A percentile compares a stretch with the other conserved stretches of the same genome.
Conservation (phyloP, 306 rosid genomes). For the Citrullus mucosospermus region DNA sequence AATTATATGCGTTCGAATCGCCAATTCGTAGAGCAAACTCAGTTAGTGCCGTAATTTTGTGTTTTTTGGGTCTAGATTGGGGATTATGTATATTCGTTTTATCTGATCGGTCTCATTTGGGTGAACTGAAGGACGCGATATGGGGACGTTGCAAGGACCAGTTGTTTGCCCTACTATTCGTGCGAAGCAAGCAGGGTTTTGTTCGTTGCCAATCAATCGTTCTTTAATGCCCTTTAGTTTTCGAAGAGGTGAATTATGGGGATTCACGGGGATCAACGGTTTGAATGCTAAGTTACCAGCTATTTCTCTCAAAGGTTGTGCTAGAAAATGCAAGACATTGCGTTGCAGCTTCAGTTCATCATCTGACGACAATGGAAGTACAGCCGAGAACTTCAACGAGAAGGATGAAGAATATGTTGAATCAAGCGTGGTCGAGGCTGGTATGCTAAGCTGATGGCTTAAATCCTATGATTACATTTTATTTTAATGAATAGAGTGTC, state of each 20-base stretch:
- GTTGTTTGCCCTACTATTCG: slow-evolving; percentile 59
- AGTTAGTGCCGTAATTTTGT: background rate
- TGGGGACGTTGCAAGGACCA: slow-evolving; percentile 84
- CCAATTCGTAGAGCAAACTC: background rate
- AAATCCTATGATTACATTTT: background rate
- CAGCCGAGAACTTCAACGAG: slow-evolving; percentile 70
- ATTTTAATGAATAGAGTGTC: background rate
- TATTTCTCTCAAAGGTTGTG: slow-evolving; percentile 22
- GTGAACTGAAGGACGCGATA: slow-evolving; percentile 23
- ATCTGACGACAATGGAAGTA: slow-evolving; percentile 70
- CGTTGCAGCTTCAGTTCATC: slow-evolving; percentile 59
- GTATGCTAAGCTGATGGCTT: slow-evolving; percentile 34
- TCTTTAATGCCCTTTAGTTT: slow-evolving; percentile 28
- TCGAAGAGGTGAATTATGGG: slow-evolving; percentile 56
- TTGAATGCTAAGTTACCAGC: slow-evolving; percentile 25
- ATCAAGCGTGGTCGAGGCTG: slow-evolving; percentile 84
- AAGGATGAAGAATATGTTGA: slow-evolving; percentile 81
- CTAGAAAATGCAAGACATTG: slow-evolving; percentile 32
- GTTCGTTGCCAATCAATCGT: slow-evolving; percentile 41
- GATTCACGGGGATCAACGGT: slow-evolving; percentile 28
- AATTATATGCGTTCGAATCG: background rate
- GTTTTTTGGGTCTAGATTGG: background rate
- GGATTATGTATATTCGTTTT: background rate
- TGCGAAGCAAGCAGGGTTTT: slow-evolving; percentile 47
- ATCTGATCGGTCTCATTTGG: background rate